Percentiles rank a stretch among this genome's conserved stretches.
Conservation (phyloP, 768 basidiomycete species). For the Suillus paluster region DNA sequence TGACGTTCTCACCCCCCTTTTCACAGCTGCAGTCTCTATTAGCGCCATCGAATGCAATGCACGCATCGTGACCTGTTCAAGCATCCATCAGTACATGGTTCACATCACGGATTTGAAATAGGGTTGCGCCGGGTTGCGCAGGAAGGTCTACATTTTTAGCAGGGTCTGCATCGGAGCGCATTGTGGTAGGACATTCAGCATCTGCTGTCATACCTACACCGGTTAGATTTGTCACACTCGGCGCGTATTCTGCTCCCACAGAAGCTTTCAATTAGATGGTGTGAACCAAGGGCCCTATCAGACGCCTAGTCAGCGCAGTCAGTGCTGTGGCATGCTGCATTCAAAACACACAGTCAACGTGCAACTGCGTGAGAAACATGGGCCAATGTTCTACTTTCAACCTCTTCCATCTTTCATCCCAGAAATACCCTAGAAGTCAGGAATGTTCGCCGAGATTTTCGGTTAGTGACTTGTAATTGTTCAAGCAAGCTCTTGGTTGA, state of each 20-base stretch:
- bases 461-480: not conserved
- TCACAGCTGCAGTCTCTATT: constrained; percentile 10
- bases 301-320: not conserved
- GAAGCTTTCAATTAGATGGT: not conserved
- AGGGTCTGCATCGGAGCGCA: not conserved
- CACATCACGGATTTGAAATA: not conserved
- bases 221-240: not conserved
- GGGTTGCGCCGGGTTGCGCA: not conserved
- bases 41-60: constrained; percentile 13
- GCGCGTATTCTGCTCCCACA: not conserved
- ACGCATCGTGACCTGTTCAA: constrained; percentile 7
- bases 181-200: not conserved
- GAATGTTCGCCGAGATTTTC: not conserved
- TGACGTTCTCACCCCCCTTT: constrained; percentile 15
- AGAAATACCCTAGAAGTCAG: not conserved
- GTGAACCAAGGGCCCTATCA: not conserved
- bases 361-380: not conserved
- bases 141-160: constrained; percentile 4
- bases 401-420: not conserved
- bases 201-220: not conserved
- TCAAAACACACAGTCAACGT: not conserved
- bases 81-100: not conserved
- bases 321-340: not conserved
- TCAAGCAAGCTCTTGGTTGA: not conserved
- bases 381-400: too few species aligned